These are phyloP conservation scores for Ustilago loliicola DNA, from an alignment of 1,284 basidiomycete species.

Conservation along the genomic window DNA sequence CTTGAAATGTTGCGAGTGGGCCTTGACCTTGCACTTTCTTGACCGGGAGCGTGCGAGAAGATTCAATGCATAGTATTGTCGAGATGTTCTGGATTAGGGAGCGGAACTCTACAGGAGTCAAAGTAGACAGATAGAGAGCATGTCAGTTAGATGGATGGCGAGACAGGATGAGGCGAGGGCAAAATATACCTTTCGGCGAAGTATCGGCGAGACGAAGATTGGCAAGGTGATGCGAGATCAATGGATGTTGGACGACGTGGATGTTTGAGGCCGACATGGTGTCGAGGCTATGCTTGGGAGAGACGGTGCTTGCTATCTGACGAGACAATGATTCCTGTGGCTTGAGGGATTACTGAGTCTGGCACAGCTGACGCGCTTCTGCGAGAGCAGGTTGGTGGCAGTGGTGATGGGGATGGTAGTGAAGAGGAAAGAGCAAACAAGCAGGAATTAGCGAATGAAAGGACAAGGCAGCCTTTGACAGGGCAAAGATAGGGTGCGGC, in stretches of 20 bases:
- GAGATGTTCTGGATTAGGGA: constrained; percentile 53
- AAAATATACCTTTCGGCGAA: constrained; percentile 50
- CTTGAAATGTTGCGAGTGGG: constrained; percentile 56
- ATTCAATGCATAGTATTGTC: constrained; percentile 58
- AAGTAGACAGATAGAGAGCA: neutral
- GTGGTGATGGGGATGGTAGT: constrained; percentile 2
- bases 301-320: neutral
- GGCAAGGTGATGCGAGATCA: constrained; percentile 59
- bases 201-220: constrained; percentile 60
- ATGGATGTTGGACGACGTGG: constrained; percentile 57
- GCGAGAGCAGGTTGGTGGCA: too few relatives aligned
- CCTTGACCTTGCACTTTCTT: constrained; percentile 58
- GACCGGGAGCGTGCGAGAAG: constrained; percentile 40
- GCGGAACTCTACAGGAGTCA: constrained; percentile 48
- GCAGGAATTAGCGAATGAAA: neutral
- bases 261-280: constrained; percentile 47
- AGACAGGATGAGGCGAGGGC: too few relatives aligned
- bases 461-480: too few relatives aligned
- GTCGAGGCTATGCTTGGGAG: neutral
- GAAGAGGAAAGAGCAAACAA: neutral
- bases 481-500: neutral
- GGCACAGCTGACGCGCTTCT: neutral
- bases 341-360: neutral
- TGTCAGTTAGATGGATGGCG: neutral
- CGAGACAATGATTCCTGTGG: neutral